These are phyloP conservation scores for Schizosaccharomyces octosporus DNA, from an alignment of 805 yeast species.

Conservation along the genomic window DNA sequence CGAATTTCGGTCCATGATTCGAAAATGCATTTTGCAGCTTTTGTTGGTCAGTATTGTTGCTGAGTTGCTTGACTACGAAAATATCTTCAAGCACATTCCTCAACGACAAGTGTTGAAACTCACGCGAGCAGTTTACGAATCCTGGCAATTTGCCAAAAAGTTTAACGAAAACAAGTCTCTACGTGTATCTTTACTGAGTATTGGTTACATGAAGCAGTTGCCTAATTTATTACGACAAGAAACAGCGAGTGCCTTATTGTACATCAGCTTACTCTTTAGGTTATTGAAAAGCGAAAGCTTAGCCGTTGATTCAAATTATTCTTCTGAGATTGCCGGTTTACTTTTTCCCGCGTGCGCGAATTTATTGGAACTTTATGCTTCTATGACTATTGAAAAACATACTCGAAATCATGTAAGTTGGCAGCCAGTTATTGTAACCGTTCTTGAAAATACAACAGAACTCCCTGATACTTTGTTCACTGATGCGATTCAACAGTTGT, in stretches of 20 bases:
- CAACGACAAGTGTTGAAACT: conserved; percentile 34
- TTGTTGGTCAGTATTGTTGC: conserved; percentile 67
- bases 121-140: conserved; percentile 33
- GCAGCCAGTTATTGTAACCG: background rate
- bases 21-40: conserved; percentile 74
- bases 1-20: conserved; percentile 49
- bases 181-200: conserved; percentile 70
- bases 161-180: conserved; percentile 77
- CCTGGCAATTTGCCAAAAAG: conserved; percentile 61
- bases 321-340: background rate
- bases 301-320: background rate
- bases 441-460: background rate
- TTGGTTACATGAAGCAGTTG: conserved; percentile 73
- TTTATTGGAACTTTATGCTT: background rate
- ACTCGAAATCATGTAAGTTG: background rate
- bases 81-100: conserved; percentile 47
- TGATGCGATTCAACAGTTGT: background rate
- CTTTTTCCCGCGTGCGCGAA: background rate
- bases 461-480: background rate
- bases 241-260: conserved; percentile 68
- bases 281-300: conserved; percentile 29
- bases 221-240: conserved; percentile 87
- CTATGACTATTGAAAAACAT: background rate
- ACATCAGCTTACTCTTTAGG: conserved; percentile 54
- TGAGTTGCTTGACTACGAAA: conserved; percentile 40